Evolutionary conservation across 1,139 yeast species (phyloP).

Genomic region (Saccharomyces hybrid): DNA sequence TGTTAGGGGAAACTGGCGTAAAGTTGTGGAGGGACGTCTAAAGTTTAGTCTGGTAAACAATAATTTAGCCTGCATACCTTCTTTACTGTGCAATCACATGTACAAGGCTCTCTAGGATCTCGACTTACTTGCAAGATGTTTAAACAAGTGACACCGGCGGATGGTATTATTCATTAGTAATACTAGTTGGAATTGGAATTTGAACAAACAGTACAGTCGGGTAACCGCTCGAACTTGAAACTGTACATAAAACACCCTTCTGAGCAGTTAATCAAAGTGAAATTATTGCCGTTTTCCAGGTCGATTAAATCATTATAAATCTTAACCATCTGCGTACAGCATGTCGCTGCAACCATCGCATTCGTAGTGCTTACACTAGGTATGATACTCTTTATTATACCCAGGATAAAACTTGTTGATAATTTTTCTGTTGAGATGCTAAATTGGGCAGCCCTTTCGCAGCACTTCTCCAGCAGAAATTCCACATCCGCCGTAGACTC

Average conservation of each 20-base stretch:
- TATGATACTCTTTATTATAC: slow-evolving; percentile 84
- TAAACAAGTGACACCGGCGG: slow-evolving; percentile 8
- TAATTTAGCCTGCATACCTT: neutral
- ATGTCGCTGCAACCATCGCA: slow-evolving; percentile 85
- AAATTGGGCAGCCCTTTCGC: slow-evolving; percentile 53
- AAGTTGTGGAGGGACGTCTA: neutral
- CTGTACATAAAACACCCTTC: slow-evolving; percentile 70
- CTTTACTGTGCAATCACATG: neutral
- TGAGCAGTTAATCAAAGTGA: slow-evolving; percentile 82
- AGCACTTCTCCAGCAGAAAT: slow-evolving; percentile 54
- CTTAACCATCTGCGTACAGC: slow-evolving; percentile 84
- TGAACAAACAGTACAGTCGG: slow-evolving; percentile 63
- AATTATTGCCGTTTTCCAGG: slow-evolving; percentile 46
- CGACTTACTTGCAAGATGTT: neutral
- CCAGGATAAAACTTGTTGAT: slow-evolving; percentile 63
- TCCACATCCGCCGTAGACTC: slow-evolving; percentile 64
- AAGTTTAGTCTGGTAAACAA: neutral
- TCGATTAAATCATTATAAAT: slow-evolving; percentile 39
- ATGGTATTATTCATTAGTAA: slow-evolving; percentile 34
- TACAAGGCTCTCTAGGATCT: neutral
- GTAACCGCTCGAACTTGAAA: slow-evolving; percentile 52
- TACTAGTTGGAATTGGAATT: neutral
- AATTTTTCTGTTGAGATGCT: slow-evolving; percentile 56
- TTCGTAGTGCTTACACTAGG: slow-evolving; percentile 95
- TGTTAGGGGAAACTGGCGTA: neutral